Percentiles rank a stretch among this genome's conserved stretches.
phyloP scores from a whole-genome alignment of 1,284 basidiomycete genomes.

The Ustilago esculenta region DNA sequence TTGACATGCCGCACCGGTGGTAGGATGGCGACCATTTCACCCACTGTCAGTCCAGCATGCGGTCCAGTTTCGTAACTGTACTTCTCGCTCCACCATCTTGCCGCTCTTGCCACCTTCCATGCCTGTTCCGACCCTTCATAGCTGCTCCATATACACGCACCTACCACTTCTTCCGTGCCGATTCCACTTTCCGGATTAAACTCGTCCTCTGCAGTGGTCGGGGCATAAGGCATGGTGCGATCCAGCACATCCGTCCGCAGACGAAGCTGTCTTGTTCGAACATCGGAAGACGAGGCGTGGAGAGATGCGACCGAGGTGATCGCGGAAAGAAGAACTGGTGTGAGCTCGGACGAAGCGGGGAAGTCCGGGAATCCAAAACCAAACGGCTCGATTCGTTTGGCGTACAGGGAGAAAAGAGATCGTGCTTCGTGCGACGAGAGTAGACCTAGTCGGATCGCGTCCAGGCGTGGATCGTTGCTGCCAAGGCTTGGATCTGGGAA shows the following conservation, averaged over 20 bases:
- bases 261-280: constrained; percentile 1
- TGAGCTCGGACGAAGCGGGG: constrained; percentile 28
- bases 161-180: constrained; percentile 36
- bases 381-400: constrained; percentile 26
- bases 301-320: constrained; percentile 16
- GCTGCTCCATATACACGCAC: constrained; percentile 24
- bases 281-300: constrained; percentile 1
- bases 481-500: constrained; percentile 16
- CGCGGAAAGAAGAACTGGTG: constrained; percentile 21
- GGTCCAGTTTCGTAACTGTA: constrained; percentile 30
- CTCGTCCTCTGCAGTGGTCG: constrained; percentile 13
- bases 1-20: constrained; percentile 32
- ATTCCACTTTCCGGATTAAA: constrained; percentile 38
- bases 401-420: constrained; percentile 20
- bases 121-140: constrained; percentile 21
- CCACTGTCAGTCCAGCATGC: constrained; percentile 28
- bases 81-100: constrained; percentile 41
- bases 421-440: constrained; percentile 20
- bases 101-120: constrained; percentile 19
- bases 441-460: constrained; percentile 30
- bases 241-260: constrained; percentile 22
- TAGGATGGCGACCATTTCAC: constrained; percentile 42
- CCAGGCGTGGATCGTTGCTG: constrained; percentile 28
- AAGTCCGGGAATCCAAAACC: constrained; percentile 36
- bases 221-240: constrained; percentile 19